Base-by-base conservation (phyloP, 2,329 filamentous ascomycete species). In the Uncinocarpus reesii region DNA sequence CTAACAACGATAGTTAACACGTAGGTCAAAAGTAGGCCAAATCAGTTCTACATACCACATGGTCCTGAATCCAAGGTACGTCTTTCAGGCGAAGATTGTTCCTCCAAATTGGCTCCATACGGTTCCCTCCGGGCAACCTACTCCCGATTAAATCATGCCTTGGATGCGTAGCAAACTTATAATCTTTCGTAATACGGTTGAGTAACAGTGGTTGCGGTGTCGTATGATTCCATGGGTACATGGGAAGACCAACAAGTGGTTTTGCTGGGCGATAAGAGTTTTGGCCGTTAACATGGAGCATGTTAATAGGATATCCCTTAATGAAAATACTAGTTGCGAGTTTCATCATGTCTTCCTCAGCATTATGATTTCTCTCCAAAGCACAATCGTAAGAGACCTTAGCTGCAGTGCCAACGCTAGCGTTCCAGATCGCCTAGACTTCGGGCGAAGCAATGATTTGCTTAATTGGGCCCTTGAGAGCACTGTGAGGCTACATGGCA, bases 101-200 rank as follows among this genome's bases (percentile, higher is more conserved):
- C n/a, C n/a, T n/a, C n/a, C n/a, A n/a, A n/a, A n/a, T n/a, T n/a
- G n/a, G n/a, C 10, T 42, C 37, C 10, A 21, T 15, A 10, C 46
- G 37, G 4, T 11, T 28, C 15, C 26, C 6, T 2, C 18, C 7
- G 11, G 6, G 4, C 2, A 7, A 11, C 37, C 24, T 24, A 5
- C 8, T 41, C 20, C 65, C 53, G 26, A 62, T 29, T 28, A 65
- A 50, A 37, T 58, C 49, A 46, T 56, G 51, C 10, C 7, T 8
- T 3, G 18, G 18, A 5, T 41, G 18, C 16, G 52, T 49, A 23
- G 56, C 16, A 16, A 24, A 43, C 16, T 15, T 2, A 16, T 50
- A 49, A 16, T 52, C 35, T 16, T 41, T 32, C 6, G 42, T 48
- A 0, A 49, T 4, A 26, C 50, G 40, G n/a, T n/a, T n/a, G n/a